phyloP scores from a whole-genome alignment of 768 basidiomycete species.

The Leccinum arenicola region DNA sequence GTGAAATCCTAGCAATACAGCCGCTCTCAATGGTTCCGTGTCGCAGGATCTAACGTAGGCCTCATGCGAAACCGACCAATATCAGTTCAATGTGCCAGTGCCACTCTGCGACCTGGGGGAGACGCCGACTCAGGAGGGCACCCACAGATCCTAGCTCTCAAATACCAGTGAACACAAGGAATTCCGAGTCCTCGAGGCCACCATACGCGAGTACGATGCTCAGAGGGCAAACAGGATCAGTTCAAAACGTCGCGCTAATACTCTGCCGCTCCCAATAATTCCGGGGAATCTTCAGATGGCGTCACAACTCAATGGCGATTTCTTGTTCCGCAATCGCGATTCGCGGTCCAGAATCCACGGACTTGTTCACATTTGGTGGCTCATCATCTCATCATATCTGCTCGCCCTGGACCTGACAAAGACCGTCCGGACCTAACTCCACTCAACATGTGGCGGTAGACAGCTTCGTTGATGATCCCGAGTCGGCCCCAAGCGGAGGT shows the following conservation, averaged over 20 bases:
- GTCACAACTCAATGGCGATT: conserved; percentile 13
- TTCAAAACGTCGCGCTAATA: conserved; percentile 13
- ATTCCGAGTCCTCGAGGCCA: conserved; percentile 13
- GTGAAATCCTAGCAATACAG: neutral
- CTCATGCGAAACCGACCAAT: too few species aligned
- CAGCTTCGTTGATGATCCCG: conserved; percentile 2
- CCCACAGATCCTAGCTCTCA: conserved; percentile 37
- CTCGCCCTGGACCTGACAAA: conserved; percentile 33
- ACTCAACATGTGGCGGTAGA: conserved; percentile 6
- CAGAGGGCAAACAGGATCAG: conserved; percentile 13
- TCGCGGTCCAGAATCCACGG: conserved; percentile 6
- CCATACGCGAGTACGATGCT: conserved; percentile 26
- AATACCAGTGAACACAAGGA: conserved; percentile 31
- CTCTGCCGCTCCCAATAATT: conserved; percentile 48
- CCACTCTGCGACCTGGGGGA: conserved; percentile 58
- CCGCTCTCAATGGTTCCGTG: conserved; percentile 44
- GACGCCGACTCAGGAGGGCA: conserved; percentile 26
- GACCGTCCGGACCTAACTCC: conserved; percentile 14
- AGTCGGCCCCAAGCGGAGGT: conserved; percentile 1
- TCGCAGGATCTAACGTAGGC: conserved; percentile 36
- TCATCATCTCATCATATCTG: conserved; percentile 31
- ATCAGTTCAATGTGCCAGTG: conserved; percentile 40
- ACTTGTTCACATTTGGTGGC: conserved; percentile 36
- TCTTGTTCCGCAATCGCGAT: conserved; percentile 10
- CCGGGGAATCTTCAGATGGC: conserved; percentile 28